These are phyloP conservation scores for Sugiyamaella floridensis DNA, from an alignment of 805 yeast genomes.

Conservation along the genomic window DNA sequence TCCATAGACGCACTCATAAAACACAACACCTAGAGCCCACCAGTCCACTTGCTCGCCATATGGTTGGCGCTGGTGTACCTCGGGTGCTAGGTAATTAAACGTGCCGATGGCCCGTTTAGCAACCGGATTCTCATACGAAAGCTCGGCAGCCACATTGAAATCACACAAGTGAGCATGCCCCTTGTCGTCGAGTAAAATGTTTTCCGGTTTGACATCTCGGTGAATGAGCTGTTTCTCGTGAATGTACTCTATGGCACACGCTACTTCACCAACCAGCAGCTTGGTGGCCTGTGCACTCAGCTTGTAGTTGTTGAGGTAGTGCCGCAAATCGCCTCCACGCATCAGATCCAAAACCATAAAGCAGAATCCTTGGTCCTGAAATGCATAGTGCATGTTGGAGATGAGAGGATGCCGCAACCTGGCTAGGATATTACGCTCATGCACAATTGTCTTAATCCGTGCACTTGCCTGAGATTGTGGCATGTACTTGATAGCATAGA, in stretches of 20 bases:
- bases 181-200: constrained; percentile 69
- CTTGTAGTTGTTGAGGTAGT: constrained; percentile 19
- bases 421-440: constrained; percentile 25
- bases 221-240: constrained; percentile 66
- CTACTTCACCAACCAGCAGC: constrained; percentile 25
- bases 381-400: constrained; percentile 25
- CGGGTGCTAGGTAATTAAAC: constrained; percentile 26
- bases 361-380: constrained; percentile 22
- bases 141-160: constrained; percentile 90
- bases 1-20: constrained; percentile 28
- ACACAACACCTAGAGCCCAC: constrained; percentile 32
- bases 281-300: constrained; percentile 24
- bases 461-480: constrained; percentile 17
- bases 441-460: constrained; percentile 16
- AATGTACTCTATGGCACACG: constrained; percentile 32
- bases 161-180: constrained; percentile 94
- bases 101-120: constrained; percentile 25
- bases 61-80: constrained; percentile 20
- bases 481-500: constrained; percentile 26
- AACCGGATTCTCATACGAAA: constrained; percentile 30
- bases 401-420: constrained; percentile 23
- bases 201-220: constrained; percentile 92
- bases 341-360: constrained; percentile 25
- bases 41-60: constrained; percentile 27
- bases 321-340: constrained; percentile 28